A percentile compares a stretch with the other conserved stretches of the same genome.
phyloP scores from a whole-genome alignment of 495 filamentous ascomycete genomes.

The Neurospora sublineolata region DNA sequence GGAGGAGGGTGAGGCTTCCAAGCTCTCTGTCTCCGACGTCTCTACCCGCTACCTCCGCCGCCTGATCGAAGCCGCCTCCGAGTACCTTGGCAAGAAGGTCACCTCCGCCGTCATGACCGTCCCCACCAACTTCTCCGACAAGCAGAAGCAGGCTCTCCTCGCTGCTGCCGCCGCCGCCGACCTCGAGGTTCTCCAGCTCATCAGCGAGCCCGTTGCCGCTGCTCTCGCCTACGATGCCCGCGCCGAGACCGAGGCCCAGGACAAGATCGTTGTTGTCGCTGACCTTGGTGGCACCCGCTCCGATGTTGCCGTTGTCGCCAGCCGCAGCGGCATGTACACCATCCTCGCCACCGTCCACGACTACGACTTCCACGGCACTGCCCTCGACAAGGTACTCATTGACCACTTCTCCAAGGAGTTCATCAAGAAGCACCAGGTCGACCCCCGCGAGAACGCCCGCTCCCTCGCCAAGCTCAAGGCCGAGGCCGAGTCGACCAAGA shows the following conservation, averaged over 20 bases:
- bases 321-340: conserved; percentile 90
- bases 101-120: conserved; percentile 88
- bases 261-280: conserved; percentile 86
- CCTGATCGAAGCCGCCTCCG: conserved; percentile 70
- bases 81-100: conserved; percentile 84
- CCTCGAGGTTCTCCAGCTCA: conserved; percentile 82
- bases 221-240: conserved; percentile 87
- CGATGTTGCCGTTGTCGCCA: conserved; percentile 81
- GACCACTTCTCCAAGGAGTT: conserved; percentile 98
- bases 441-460: conserved; percentile 70
- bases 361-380: conserved; percentile 74
- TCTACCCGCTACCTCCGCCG: conserved; percentile 78
- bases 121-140: conserved; percentile 83
- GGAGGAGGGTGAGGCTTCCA: conserved; percentile 44
- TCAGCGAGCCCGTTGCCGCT: conserved; percentile 86
- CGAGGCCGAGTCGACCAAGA: conserved; percentile 82
- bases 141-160: conserved; percentile 69
- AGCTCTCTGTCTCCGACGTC: conserved; percentile 71
- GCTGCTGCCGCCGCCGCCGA: conserved; percentile 70
- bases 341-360: conserved; percentile 89
- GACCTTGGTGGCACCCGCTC: conserved; percentile 89
- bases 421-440: conserved; percentile 67
- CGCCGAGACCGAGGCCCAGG: conserved; percentile 56
- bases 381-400: conserved; percentile 79
- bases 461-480: conserved; percentile 85